Evolutionary conservation across 139 green algal genomes (phyloP).

Genomic region (Marvania coccoides): DNA sequence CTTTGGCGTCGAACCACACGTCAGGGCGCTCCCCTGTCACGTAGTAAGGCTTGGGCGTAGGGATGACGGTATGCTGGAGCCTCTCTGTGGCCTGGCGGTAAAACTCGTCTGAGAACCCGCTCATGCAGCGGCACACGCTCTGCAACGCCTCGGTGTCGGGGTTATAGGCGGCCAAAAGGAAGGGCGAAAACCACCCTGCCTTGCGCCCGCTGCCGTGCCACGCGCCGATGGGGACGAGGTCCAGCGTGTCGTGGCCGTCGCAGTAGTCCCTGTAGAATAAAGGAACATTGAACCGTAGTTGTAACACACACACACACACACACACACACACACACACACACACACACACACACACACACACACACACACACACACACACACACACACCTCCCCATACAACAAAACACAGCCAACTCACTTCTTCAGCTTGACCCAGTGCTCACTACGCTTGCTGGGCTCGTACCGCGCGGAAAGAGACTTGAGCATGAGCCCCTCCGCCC

Average conservation of each 20-base stretch:
- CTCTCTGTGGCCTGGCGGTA: slow-evolving; percentile 59
- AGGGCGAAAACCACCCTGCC: slow-evolving; percentile 74
- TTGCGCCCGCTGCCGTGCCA: slow-evolving; percentile 80
- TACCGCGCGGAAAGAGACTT: slow-evolving; percentile 64
- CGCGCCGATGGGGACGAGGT: slow-evolving; percentile 88
- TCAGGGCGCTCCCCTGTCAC: slow-evolving; percentile 44
- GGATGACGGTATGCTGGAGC: slow-evolving; percentile 12
- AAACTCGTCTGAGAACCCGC: slow-evolving; percentile 84
- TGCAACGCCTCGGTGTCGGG: slow-evolving; percentile 60
- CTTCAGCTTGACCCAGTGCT: slow-evolving; percentile 80
- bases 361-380: too few relatives aligned
- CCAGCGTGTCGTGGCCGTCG: slow-evolving; percentile 70
- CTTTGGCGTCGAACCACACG: slow-evolving; percentile 71
- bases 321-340: too few relatives aligned
- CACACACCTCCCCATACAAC: too few relatives aligned
- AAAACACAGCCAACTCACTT: slow-evolving; percentile 3
- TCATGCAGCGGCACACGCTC: slow-evolving; percentile 75
- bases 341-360: too few relatives aligned
- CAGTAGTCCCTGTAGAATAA: slow-evolving; percentile 70
- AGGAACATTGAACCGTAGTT: too few relatives aligned
- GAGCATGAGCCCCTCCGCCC: slow-evolving; percentile 78
- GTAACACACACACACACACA: too few relatives aligned
- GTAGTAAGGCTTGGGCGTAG: slow-evolving; percentile 62
- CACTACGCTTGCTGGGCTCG: slow-evolving; percentile 58
- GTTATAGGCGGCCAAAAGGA: slow-evolving; percentile 82